Evolutionary conservation across 2,329 filamentous ascomycete species (phyloP).

Genomic region (Trichoderma asperellum): DNA sequence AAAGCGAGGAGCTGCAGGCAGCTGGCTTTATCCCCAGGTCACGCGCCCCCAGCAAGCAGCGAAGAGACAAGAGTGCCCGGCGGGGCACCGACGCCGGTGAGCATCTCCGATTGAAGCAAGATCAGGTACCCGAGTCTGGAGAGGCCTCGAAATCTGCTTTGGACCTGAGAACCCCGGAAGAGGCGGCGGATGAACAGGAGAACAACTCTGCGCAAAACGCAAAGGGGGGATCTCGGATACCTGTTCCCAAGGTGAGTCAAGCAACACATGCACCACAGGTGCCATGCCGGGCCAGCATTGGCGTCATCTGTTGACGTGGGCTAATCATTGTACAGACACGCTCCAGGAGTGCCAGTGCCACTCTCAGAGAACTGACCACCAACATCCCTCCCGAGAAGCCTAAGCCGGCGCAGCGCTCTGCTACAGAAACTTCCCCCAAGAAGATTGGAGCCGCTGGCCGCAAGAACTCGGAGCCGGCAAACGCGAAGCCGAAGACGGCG

Average conservation of each 20-base stretch:
- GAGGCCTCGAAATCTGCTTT: slow-evolving; percentile 57
- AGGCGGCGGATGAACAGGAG: slow-evolving; percentile 67
- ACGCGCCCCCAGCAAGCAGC: slow-evolving; percentile 56
- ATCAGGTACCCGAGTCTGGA: slow-evolving; percentile 47
- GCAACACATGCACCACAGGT: slow-evolving; percentile 64
- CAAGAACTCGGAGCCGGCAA: slow-evolving; percentile 48
- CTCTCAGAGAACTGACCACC: slow-evolving; percentile 43
- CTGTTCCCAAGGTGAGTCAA: slow-evolving; percentile 79
- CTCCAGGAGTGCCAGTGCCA: slow-evolving; percentile 70
- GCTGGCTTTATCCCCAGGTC: slow-evolving; percentile 66
- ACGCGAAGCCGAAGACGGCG: slow-evolving; percentile 47
- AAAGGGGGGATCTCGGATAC: slow-evolving; percentile 79
- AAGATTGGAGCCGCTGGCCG: slow-evolving; percentile 49
- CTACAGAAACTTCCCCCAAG: slow-evolving; percentile 58
- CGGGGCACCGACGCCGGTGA: slow-evolving; percentile 42
- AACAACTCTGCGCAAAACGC: slow-evolving; percentile 47
- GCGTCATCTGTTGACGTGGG: slow-evolving; percentile 56
- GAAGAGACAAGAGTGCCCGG: slow-evolving; percentile 44
- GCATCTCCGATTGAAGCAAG: slow-evolving; percentile 48
- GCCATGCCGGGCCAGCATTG: slow-evolving; percentile 57
- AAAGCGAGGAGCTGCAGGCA: slow-evolving; percentile 78
- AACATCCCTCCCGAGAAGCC: slow-evolving; percentile 32
- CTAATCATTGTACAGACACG: slow-evolving; percentile 63
- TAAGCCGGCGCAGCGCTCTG: slow-evolving; percentile 44
- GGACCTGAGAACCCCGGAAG: slow-evolving; percentile 77